phyloP scores from a whole-genome alignment of 2,329 filamentous ascomycete species.

The Spiromastix sp. region DNA sequence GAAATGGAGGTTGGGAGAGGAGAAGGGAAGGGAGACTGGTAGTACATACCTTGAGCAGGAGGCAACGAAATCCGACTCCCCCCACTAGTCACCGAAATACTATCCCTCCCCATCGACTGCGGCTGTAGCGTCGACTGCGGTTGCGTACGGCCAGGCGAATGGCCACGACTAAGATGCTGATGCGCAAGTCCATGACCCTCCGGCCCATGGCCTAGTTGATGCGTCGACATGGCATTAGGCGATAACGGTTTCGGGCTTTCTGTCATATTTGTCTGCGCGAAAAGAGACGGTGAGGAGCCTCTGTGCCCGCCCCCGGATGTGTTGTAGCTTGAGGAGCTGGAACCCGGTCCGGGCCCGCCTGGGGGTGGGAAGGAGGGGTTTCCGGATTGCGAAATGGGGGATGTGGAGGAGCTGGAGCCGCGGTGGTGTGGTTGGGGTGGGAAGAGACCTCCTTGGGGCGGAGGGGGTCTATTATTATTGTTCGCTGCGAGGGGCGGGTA shows the following conservation, averaged over 20 bases:
- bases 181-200: slow-evolving; percentile 29
- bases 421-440: slow-evolving; percentile 51
- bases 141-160: slow-evolving; percentile 31
- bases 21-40: background rate
- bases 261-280: slow-evolving; percentile 63
- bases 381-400: slow-evolving; percentile 38
- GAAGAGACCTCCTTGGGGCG: slow-evolving; percentile 46
- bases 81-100: background rate
- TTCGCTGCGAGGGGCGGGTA: slow-evolving; percentile 59
- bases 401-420: slow-evolving; percentile 45
- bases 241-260: slow-evolving; percentile 76
- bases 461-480: too few species aligned
- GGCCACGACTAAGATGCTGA: slow-evolving; percentile 18
- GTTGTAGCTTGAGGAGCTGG: slow-evolving; percentile 30
- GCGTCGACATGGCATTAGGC: slow-evolving; percentile 31
- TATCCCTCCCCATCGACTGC: slow-evolving; percentile 18
- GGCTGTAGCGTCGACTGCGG: slow-evolving; percentile 18
- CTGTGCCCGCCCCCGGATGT: slow-evolving; percentile 11
- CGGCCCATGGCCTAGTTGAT: slow-evolving; percentile 25
- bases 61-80: background rate
- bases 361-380: slow-evolving; percentile 31
- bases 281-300: slow-evolving; percentile 47
- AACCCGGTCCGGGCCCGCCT: slow-evolving; percentile 15
- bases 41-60: slow-evolving; percentile 2
- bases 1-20: slow-evolving; percentile 2